These are phyloP conservation scores for Hygrocybe punicea DNA, from an alignment of 768 basidiomycete species.

Conservation along the genomic window DNA sequence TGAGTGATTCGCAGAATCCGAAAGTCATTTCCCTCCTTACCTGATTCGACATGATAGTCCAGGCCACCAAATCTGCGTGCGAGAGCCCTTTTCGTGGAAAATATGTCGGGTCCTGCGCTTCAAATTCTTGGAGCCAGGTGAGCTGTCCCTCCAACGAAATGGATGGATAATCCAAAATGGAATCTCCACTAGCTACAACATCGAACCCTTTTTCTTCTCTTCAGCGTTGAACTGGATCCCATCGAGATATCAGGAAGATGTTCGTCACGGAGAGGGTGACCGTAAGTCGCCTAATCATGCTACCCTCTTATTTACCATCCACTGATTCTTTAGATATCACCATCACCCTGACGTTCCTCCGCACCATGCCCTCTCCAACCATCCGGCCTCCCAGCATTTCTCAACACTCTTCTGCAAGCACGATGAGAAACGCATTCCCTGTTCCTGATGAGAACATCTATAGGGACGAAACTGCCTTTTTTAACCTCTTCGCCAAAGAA, in stretches of 20 bases:
- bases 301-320: background rate
- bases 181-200: conserved; percentile 37
- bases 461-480: background rate
- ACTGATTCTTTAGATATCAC: conserved; percentile 46
- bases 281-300: conserved; percentile 30
- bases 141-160: background rate
- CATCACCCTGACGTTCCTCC: conserved; percentile 51
- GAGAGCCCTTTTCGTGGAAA: conserved; percentile 49
- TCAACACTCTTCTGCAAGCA: background rate
- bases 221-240: conserved; percentile 67
- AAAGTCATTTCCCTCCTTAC: background rate
- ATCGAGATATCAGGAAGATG: conserved; percentile 56
- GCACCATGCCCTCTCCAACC: conserved; percentile 26
- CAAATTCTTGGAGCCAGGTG: conserved; percentile 54
- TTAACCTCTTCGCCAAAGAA: background rate
- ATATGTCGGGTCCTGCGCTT: conserved; percentile 48
- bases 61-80: conserved; percentile 32
- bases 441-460: background rate
- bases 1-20: conserved; percentile 3
- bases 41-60: conserved; percentile 10
- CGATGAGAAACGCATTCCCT: background rate
- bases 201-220: conserved; percentile 66
- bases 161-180: background rate
- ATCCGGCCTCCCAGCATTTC: background rate
- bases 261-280: conserved; percentile 32